Conservation (phyloP, 1,284 basidiomycete genomes). For the Puccinia horiana region DNA sequence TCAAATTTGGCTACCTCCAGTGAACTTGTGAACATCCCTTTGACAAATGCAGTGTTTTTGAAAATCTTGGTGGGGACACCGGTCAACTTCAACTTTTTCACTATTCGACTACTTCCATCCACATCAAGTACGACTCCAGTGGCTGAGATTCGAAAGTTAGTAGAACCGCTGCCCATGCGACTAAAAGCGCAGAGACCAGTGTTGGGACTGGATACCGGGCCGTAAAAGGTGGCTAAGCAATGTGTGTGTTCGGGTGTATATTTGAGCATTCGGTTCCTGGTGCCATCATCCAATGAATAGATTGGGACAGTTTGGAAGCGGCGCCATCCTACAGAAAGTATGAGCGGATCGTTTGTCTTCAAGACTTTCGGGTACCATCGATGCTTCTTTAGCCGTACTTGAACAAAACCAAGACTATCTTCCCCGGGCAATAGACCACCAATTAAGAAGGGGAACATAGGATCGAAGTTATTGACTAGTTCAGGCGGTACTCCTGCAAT, state of each 20-base stretch:
- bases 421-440: slow-evolving; percentile 90
- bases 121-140: slow-evolving; percentile 94
- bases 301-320: slow-evolving; percentile 93
- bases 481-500: slow-evolving; percentile 81
- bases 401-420: slow-evolving; percentile 87
- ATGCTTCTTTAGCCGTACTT: slow-evolving; percentile 94
- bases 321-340: slow-evolving; percentile 93
- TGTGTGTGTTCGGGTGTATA: slow-evolving; percentile 99
- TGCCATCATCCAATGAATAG: slow-evolving; percentile 93
- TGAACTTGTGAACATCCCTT: slow-evolving; percentile 91
- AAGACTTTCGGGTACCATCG: slow-evolving; percentile 89
- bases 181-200: slow-evolving; percentile 98
- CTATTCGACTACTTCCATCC: slow-evolving; percentile 86
- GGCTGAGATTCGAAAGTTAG: slow-evolving; percentile 85
- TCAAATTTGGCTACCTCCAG: slow-evolving; percentile 98
- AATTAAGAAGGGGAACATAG: slow-evolving; percentile 82
- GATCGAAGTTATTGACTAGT: slow-evolving; percentile 90
- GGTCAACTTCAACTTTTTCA: slow-evolving; percentile 97
- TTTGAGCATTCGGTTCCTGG: slow-evolving; percentile 98
- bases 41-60: slow-evolving; percentile 98
- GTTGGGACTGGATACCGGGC: slow-evolving; percentile 85
- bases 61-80: slow-evolving; percentile 94
- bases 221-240: slow-evolving; percentile 95
- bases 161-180: slow-evolving; percentile 68
- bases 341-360: slow-evolving; percentile 96